Base-by-base conservation (phyloP, 2,329 filamentous ascomycete genomes). In the Delphinella strobiligena region DNA sequence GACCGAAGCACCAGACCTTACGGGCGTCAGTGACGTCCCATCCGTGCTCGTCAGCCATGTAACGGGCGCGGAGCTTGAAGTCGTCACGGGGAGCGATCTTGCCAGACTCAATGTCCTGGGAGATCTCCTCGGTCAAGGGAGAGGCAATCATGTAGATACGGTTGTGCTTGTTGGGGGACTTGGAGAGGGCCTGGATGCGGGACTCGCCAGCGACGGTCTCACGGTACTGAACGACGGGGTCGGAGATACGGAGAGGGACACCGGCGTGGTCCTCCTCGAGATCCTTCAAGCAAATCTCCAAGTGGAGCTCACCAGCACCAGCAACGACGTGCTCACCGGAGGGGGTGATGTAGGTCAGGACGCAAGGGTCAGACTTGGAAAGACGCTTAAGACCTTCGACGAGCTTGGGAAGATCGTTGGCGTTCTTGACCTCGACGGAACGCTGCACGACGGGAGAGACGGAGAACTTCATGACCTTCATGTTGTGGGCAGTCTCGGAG, bases 391-490 rank as follows among this genome's bases (percentile, higher is more conserved):
- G 88, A 86, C 91, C 91, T 76, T 98, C 91, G 59, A 98, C 91
- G 46, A 98, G 81, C 82, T 98, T 98, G 69, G 91, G 91, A 51
- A 98, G 80, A 77, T 98, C 91, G 74, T 93, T 87, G 61, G 91
- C 91, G 73, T 98, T 98, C 86, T 96, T 96, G 75, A 95, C 89
- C 72, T 95, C 86, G 61, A 98, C 91, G 68, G 91, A 94, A 56
- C 89, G 89, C 72, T 83, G 89, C 53, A 98, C 91, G 71, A 98
- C 91, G 59, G 91, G 91, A 46, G 91, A 96, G 66, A 98, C 91
- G 62, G 91, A 98, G 83, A 98, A 98, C 78, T 95, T 96, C 91
- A 98, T 98, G 72, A 98, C 91, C 82, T 96, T 96, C 61, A 98
- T 74, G 82, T 98, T 98, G 82, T 98, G 91, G 64, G 91, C 89